Conservation (phyloP, 306 rosid genomes). For the Glycine tomentella region DNA sequence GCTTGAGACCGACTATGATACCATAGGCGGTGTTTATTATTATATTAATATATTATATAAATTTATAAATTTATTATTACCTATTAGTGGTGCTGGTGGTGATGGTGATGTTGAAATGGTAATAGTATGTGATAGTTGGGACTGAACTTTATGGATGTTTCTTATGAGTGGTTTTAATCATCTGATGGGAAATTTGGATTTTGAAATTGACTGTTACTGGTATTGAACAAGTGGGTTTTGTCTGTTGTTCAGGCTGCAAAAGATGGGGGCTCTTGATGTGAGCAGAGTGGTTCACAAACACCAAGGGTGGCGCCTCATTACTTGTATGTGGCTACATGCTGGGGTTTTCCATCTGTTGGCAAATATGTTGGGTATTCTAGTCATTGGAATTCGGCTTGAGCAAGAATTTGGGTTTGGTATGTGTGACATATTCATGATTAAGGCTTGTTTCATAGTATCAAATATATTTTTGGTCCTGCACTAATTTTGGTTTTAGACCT, state of each 20-base stretch:
- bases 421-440: constrained; percentile 44
- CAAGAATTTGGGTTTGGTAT: constrained; percentile 96
- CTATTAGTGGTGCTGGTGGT: neutral
- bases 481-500: neutral
- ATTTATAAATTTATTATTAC: neutral
- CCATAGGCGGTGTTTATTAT: neutral
- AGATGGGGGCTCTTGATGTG: constrained; percentile 94
- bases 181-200: constrained; percentile 17
- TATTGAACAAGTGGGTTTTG: constrained; percentile 21
- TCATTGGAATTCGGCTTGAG: constrained; percentile 94
- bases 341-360: constrained; percentile 90
- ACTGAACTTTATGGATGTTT: constrained; percentile 1
- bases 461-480: neutral
- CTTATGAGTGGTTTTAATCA: constrained; percentile 1
- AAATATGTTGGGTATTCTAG: constrained; percentile 89
- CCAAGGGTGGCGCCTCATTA: constrained; percentile 92
- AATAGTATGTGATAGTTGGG: neutral
- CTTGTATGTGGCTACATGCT: constrained; percentile 93
- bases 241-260: constrained; percentile 69
- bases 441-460: constrained; percentile 3
- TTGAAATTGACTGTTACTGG: constrained; percentile 32
- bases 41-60: no score
- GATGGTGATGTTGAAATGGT: neutral
- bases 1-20: neutral
- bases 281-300: constrained; percentile 66